A percentile compares a stretch with the other conserved stretches of the same genome.
phyloP scores from a whole-genome alignment of 2,329 filamentous ascomycete species.

The Ilyonectria destructans region DNA sequence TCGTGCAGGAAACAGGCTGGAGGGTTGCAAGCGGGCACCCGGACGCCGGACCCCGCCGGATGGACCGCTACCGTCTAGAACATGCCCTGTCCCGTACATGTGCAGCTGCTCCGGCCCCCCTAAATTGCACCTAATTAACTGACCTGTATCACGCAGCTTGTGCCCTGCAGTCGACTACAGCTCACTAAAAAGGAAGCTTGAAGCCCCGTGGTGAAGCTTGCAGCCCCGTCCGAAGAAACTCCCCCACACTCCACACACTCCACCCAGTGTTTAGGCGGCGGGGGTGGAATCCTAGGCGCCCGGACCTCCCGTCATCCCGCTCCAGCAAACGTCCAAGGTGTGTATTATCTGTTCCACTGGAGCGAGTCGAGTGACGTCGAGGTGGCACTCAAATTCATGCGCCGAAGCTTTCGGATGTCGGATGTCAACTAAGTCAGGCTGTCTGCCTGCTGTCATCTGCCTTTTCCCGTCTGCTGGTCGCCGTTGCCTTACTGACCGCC shows the following conservation, averaged over 20 bases:
- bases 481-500: slow-evolving; percentile 11
- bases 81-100: background rate
- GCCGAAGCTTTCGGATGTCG: slow-evolving; percentile 1
- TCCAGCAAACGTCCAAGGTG: slow-evolving; percentile 3
- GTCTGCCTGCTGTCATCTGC: background rate
- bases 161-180: background rate
- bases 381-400: slow-evolving; percentile 20
- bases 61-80: slow-evolving; percentile 9
- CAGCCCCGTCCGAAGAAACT: background rate
- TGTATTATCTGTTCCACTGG: slow-evolving; percentile 8
- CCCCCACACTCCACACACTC: slow-evolving; percentile 21
- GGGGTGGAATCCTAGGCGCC: slow-evolving; percentile 18
- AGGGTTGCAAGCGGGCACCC: slow-evolving; percentile 26
- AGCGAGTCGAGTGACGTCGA: slow-evolving; percentile 12
- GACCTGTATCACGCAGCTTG: background rate
- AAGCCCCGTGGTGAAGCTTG: background rate
- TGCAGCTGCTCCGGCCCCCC: background rate
- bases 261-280: background rate
- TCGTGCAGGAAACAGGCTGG: background rate
- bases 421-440: slow-evolving; percentile 1
- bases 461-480: background rate
- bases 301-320: slow-evolving; percentile 27
- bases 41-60: slow-evolving; percentile 22
- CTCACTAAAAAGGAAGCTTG: background rate
- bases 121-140: background rate